These are phyloP conservation scores for Dactylellina sp. DNA, from an alignment of 2,329 filamentous ascomycete genomes.

Conservation along the genomic window DNA sequence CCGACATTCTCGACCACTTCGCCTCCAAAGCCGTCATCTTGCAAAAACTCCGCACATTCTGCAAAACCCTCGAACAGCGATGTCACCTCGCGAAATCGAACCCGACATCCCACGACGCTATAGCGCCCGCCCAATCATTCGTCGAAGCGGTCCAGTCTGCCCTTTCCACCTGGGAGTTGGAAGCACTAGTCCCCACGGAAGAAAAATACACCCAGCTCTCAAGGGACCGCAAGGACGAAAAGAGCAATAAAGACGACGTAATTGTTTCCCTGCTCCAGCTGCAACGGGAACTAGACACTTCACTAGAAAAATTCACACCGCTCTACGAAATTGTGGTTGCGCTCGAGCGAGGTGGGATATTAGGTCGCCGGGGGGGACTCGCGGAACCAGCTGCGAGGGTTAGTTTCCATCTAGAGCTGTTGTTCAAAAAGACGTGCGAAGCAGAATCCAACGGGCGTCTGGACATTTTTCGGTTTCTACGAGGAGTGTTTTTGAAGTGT, in stretches of 20 bases:
- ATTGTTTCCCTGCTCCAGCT: slow-evolving; percentile 59
- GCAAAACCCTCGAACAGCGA: slow-evolving; percentile 36
- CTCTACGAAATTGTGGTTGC: slow-evolving; percentile 57
- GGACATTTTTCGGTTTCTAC: slow-evolving; percentile 73
- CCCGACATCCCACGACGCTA: slow-evolving; percentile 35
- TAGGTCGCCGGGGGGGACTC: slow-evolving; percentile 6
- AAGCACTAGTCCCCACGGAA: slow-evolving; percentile 56
- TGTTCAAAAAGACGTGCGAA: slow-evolving; percentile 77
- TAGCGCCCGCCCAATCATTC: slow-evolving; percentile 58
- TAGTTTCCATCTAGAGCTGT: slow-evolving; percentile 75
- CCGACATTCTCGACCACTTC: slow-evolving; percentile 59
- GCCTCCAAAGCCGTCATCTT: slow-evolving; percentile 58
- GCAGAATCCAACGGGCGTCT: slow-evolving; percentile 77
- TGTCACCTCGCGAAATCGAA: slow-evolving; percentile 22
- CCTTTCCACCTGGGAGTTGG: slow-evolving; percentile 54
- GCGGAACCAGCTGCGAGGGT: slow-evolving; percentile 49
- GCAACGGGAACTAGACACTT: slow-evolving; percentile 57
- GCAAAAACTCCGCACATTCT: slow-evolving; percentile 59
- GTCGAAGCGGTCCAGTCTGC: slow-evolving; percentile 53
- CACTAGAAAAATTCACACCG: slow-evolving; percentile 57
- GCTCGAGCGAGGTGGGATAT: slow-evolving; percentile 37
- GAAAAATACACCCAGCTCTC: slow-evolving; percentile 39
- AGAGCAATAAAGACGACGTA: slow-evolving; percentile 10
- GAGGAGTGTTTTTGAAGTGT: slow-evolving; percentile 80
- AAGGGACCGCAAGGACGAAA: background rate